Evolutionary conservation across 495 filamentous ascomycete genomes (phyloP).

Genomic region (Letharia lupina): DNA sequence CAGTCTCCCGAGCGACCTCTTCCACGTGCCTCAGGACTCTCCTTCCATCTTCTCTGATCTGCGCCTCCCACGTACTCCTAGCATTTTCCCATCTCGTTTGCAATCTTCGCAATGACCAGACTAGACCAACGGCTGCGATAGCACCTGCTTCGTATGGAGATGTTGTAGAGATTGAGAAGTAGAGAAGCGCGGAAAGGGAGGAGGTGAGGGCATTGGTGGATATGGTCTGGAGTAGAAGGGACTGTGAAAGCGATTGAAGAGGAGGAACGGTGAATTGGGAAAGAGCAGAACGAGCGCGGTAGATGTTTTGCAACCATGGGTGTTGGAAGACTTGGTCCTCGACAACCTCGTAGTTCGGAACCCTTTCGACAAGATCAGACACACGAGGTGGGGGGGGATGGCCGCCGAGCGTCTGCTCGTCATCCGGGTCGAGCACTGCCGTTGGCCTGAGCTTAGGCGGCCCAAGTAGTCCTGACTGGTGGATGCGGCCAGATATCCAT

Average conservation of each 20-base stretch:
- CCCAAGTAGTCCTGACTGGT: slow-evolving; percentile 53
- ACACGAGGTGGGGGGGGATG: slow-evolving; percentile 13
- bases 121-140: slow-evolving; percentile 68
- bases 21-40: slow-evolving; percentile 64
- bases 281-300: slow-evolving; percentile 47
- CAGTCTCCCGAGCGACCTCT: slow-evolving; percentile 46
- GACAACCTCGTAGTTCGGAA: slow-evolving; percentile 11
- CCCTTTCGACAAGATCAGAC: slow-evolving; percentile 20
- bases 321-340: slow-evolving; percentile 16
- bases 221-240: slow-evolving; percentile 64
- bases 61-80: slow-evolving; percentile 60
- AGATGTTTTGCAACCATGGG: slow-evolving; percentile 39
- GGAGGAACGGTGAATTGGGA: slow-evolving; percentile 57
- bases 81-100: slow-evolving; percentile 73
- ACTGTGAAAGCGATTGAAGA: slow-evolving; percentile 73
- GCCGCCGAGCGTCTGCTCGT: slow-evolving; percentile 12
- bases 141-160: slow-evolving; percentile 67
- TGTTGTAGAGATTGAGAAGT: slow-evolving; percentile 49
- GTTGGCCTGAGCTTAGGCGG: slow-evolving; percentile 12
- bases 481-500: slow-evolving; percentile 72
- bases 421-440: slow-evolving; percentile 8
- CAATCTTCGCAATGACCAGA: slow-evolving; percentile 63
- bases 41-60: slow-evolving; percentile 73
- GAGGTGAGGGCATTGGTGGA: slow-evolving; percentile 54
- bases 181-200: slow-evolving; percentile 59